A percentile compares a stretch with the other conserved stretches of the same genome.
phyloP scores from a whole-genome alignment of 306 rosid species.

The Psophocarpus tetragonolobus region DNA sequence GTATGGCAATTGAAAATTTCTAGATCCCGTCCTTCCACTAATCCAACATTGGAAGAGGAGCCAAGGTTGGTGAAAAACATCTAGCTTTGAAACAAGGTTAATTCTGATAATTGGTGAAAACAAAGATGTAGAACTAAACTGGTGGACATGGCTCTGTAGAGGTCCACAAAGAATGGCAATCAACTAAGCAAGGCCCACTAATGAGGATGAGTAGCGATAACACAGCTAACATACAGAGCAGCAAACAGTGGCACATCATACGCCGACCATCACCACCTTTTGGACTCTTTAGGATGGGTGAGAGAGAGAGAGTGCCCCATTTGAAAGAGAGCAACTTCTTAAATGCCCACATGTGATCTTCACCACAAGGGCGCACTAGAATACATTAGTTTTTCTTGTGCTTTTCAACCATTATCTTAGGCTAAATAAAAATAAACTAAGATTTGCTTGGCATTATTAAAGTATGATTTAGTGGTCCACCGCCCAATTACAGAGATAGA shows the following conservation, averaged over 20 bases:
- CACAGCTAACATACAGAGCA: conserved; percentile 3
- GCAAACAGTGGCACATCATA: conserved; percentile 35
- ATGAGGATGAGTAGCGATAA: not conserved
- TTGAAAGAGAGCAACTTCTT: conserved; percentile 21
- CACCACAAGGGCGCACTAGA: conserved; percentile 10
- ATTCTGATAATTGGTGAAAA: conserved; percentile 11
- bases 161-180: conserved; percentile 38
- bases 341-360: conserved; percentile 37
- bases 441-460: not conserved
- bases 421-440: not conserved
- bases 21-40: not conserved
- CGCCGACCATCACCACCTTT: conserved; percentile 43
- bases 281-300: conserved; percentile 35
- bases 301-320: conserved; percentile 7
- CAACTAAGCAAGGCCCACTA: conserved; percentile 29
- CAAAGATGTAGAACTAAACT: conserved; percentile 15
- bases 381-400: not conserved
- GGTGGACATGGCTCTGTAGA: conserved; percentile 12
- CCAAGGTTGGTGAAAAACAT: conserved; percentile 27
- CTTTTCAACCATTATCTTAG: not conserved
- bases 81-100: conserved; percentile 27
- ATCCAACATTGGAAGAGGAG: conserved; percentile 21
- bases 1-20: not conserved
- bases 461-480: conserved; percentile 36
- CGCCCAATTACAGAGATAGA: conserved; percentile 13